A percentile compares a stretch with the other conserved stretches of the same genome.
Conservation (phyloP, 768 basidiomycete genomes). For the Naematelia aurantialba region DNA sequence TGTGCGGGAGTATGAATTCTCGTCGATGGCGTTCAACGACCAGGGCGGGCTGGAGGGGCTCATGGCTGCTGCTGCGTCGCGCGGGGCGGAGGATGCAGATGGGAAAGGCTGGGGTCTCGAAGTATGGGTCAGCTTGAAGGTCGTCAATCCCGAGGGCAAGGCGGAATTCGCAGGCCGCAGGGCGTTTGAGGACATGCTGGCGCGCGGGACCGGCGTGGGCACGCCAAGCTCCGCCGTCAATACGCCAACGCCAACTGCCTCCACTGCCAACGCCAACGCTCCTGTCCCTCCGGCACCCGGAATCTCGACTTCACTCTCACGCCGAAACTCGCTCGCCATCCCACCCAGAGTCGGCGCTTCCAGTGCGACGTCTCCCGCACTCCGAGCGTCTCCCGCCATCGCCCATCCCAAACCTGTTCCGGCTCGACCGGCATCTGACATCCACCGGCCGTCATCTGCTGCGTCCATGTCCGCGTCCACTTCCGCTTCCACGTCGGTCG, state of each 20-base stretch:
- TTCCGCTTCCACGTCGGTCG: slow-evolving; percentile 18
- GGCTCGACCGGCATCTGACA: neutral
- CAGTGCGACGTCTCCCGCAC: neutral
- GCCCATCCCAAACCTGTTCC: neutral
- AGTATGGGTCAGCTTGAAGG: slow-evolving; percentile 29
- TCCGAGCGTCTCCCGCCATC: slow-evolving; percentile 1
- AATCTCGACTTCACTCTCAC: neutral
- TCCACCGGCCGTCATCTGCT: slow-evolving; percentile 1
- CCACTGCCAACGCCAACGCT: too few species aligned
- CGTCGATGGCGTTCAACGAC: slow-evolving; percentile 16
- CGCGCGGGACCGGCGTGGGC: slow-evolving; percentile 3
- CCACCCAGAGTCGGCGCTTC: neutral
- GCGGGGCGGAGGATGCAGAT: slow-evolving; percentile 18
- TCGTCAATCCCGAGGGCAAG: slow-evolving; percentile 32
- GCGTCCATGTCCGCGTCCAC: neutral
- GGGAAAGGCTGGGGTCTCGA: slow-evolving; percentile 46
- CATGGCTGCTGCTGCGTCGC: slow-evolving; percentile 26
- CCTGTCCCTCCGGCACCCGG: neutral
- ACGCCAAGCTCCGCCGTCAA: neutral
- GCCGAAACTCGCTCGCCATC: neutral
- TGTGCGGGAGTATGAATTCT: slow-evolving; percentile 32
- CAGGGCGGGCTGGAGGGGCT: slow-evolving; percentile 40
- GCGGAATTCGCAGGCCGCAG: slow-evolving; percentile 24
- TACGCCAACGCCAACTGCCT: neutral
- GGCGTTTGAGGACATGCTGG: slow-evolving; percentile 39